Base-by-base conservation (phyloP, 2,329 filamentous ascomycete species). In the Neoascochyta sp. region DNA sequence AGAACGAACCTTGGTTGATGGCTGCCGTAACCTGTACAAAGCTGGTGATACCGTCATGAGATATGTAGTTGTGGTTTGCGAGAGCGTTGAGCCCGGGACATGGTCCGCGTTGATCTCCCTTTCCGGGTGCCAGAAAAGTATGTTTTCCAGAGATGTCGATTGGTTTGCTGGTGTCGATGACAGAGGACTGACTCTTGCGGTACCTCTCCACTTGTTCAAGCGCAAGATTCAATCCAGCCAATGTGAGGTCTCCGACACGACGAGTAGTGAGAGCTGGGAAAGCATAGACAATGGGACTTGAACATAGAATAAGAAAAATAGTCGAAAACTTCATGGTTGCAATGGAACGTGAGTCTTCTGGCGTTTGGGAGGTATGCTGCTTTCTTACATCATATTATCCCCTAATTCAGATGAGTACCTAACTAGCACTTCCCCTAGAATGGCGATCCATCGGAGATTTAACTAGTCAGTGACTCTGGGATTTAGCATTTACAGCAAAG, bases 81-180 rank as follows among this genome's bases (percentile, higher is more conserved):
- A 64, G 54, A 11, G 58, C 54, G 34, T 68, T 67, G 11, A 67
- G 41, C 9, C 64, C 64, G 8, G 65, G 65, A 36, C 65, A 68
- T 22, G 54, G 57, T 10, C 64, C 65, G 27, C 64, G 61, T 25
- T 69, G 64, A 34, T 70, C 67, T 9, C 45, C 52, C 3, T 49
- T 34, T 3, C 45, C 50, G 4, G 66, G 65, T 9, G 63, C 55
- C 11, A 54, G 38, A 27, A 62, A 69, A 7, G 38, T 32, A 12
- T 50, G 36, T 24, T 32, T 34, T 12, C 42, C 44, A 11, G 43
- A 38, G 11, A 38, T 18, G 7, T 27, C 51, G 23, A 44, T 66
- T 54, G 18, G 56, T 54, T 34, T 46, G 39, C 22, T 65, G 9
- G 29, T 13, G 18, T 47, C 39, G 10, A 50, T 11, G 17, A 40